Base-by-base conservation (phyloP, 202 grass and related monocot genomes). In the Dendrocalamus latiflorus region DNA sequence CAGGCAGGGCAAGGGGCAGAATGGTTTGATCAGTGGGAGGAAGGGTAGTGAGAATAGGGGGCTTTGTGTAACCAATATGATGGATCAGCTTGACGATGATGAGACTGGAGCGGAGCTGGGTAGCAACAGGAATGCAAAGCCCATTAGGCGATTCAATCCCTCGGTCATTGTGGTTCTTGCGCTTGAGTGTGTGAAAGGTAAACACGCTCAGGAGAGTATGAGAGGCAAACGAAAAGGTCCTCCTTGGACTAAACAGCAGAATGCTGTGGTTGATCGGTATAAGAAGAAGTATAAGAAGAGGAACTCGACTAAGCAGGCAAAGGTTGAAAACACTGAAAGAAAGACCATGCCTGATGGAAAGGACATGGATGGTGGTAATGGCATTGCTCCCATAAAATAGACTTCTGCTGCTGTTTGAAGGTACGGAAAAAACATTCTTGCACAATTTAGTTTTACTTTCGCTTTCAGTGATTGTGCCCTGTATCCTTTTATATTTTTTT, bases 271-370 rank as follows among this genome's bases (percentile, higher is more conserved):
- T 49, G 82, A 88, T 86, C 78, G 84, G 6, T 91, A 91, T 83
- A 80, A 69, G 72, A 93, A 84, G 76, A 89, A 90, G 77, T 94
- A 91, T 64, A 89, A 72, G 60, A 94, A 85, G 79, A 94, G 78
- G 85, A 84, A 44, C 45, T 83, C 83, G 42, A 77, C 26, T 38
- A 81, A 80, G 75, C 54, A 81, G 68, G 26, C 4, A 67, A 51
- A 86, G 67, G 65, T 43, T 53, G 55, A 70, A 85, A 77, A 72
- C 65, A 71, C 60, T 54, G 68, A 34, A 44, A 49, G 30, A 14
- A 57, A 16, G 45, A 62, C 57, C n/a, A 37, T 70, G 6, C 48
- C 24, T 60, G 70, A 75, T 79, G 75, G 69, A 26, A 62, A 58
- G 42, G 87, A 76, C 25, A 76, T 10, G 6, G 20, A 70, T 81